Evolutionary conservation across 192 early-diverging fungal genomes (phyloP), one percentile per base, ranked within the genome.

Genomic region (Entomortierella lignicola): DNA sequence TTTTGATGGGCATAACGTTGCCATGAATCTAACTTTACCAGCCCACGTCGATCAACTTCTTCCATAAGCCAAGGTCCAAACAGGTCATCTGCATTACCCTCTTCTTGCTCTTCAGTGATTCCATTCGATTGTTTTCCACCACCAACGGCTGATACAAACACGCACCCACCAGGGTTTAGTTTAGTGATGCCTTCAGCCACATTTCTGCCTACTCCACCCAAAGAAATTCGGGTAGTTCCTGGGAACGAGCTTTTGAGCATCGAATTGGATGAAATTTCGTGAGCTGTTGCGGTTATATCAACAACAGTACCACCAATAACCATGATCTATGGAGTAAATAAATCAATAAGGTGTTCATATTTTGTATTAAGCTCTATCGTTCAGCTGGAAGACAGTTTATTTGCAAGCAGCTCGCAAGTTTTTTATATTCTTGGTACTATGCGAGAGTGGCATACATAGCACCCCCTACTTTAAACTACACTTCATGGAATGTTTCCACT

Each of bases 131-230:
- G 2, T 47, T 44, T 54, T 8, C 15, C 10, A 47, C 68, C 61
- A 8, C 95, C 97, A 25, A 98, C 82, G 0, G 83, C 84, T 0
- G 92, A 89, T 0, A 94, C 48, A 34, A 98, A 90, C 2, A 85
- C 53, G 11, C 92, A 86, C 42, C 89, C 71, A 0, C 86, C 87
- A 8, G 92, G n/a, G 34, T 60, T 90, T 6, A 92, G 86, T 26
- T 87, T 82, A 34, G 74, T 82, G 25, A 91, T 90, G 0, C 93
- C 92, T 63, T 98, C 94, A 4, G 94, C 95, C 8, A 99, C 86
- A 77, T 99, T 99, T 37, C 95, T 85, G 0, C 94, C 96, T 6
- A 99, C 98, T 5, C 98, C 98, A 50, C 98, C 98, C 12, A 93
- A 55, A 3, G 88, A 82, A 8, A 91, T 84, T 10, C 66, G 63